Evolutionary conservation across 2,329 filamentous ascomycete species (phyloP), one percentile per base, ranked within the genome.

Genomic region (Penicillium sp.): DNA sequence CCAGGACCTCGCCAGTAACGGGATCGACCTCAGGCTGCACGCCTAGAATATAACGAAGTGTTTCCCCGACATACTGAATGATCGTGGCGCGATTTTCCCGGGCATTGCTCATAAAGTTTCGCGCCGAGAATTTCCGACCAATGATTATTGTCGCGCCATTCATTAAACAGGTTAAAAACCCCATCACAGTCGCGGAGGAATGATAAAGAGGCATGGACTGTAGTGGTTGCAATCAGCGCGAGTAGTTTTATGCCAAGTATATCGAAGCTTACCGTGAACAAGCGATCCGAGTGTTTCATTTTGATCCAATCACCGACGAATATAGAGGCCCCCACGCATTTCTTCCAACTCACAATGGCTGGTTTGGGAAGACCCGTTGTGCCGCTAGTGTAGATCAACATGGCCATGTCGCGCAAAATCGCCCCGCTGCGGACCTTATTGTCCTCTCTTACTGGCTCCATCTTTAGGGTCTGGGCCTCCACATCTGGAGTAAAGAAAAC

Each of bases 181-280:
- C 85, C 29, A 94, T 72, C 5, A 92, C 52, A 3, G 77, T 69
- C 9, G 84, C 88, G 0, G 87, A 86, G 27, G 83, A 82, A 67
- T 95, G 88, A 58, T 95, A 94, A 5, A 95, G 72, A 0, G 88
- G 88, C 85, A 95, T 93, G 39, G 82, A 82, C 81, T 85, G 43
- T 4, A 28, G 15, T 32, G 11, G n/a, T 12, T 11, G 11, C 14
- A 8, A n/a, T n/a, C n/a, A n/a, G n/a, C n/a, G n/a, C n/a, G n/a
- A n/a, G n/a, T n/a, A n/a, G n/a, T n/a, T n/a, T n/a, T n/a, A n/a
- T n/a, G n/a, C n/a, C n/a, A n/a, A n/a, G n/a, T n/a, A n/a, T n/a
- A n/a, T n/a, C n/a, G 3, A 9, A 6, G 15, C 71, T 57, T 72
- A 82, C 80, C 9, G 85, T 89, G 57, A 87, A 90, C 56, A 86